These are phyloP conservation scores for Paratinospora sagittata DNA, from an alignment of 164 flowering plant species.

Conservation along the genomic window DNA sequence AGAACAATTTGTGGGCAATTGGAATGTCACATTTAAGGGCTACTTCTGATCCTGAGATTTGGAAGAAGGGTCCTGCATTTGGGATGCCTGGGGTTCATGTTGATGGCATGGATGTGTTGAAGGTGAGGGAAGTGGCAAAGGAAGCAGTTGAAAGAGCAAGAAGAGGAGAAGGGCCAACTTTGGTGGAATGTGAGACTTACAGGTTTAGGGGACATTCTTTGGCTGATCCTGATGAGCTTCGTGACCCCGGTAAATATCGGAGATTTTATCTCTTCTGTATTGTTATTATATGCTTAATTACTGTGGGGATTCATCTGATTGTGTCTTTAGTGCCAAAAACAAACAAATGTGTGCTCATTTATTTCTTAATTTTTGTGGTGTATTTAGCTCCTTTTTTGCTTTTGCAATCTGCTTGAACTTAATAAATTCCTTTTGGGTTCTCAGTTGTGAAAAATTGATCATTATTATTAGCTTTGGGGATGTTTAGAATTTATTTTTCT, in stretches of 20 bases:
- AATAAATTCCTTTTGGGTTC: background rate
- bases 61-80: constrained; percentile 88
- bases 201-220: constrained; percentile 94
- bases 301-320: background rate
- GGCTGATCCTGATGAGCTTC: constrained; percentile 99
- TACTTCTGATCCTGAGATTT: constrained; percentile 89
- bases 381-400: background rate
- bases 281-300: constrained; percentile 1
- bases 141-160: constrained; percentile 87
- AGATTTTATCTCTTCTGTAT: background rate
- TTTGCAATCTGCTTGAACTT: background rate
- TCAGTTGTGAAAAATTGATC: background rate
- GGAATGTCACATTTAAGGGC: constrained; percentile 96
- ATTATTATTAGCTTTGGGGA: background rate
- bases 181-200: constrained; percentile 94
- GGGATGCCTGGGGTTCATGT: constrained; percentile 97
- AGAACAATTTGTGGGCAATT: constrained; percentile 98
- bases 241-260: constrained; percentile 75
- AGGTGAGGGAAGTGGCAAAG: constrained; percentile 93
- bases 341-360: background rate
- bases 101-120: constrained; percentile 99
- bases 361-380: background rate
- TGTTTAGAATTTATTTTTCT: background rate
- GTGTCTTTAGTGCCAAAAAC: background rate
- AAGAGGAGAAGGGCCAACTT: constrained; percentile 91